Conservation (phyloP, 805 yeast genomes). For the Myxozyma melibiosi region DNA sequence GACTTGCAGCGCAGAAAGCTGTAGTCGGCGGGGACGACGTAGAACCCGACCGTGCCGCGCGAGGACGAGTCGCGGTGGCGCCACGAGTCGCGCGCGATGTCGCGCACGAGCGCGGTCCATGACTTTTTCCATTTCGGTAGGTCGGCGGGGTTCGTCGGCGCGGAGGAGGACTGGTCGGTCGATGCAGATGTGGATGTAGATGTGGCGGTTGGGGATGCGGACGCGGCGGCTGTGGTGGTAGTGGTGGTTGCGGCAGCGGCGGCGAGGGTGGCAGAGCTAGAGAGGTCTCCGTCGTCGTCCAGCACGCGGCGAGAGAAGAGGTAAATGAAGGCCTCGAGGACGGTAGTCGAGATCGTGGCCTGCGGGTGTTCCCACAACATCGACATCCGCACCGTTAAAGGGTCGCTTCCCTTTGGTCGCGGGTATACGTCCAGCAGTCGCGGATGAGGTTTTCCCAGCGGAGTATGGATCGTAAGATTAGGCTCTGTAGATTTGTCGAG, state of each 20-base stretch:
- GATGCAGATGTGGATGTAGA: not conserved
- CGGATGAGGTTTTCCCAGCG: constrained; percentile 43
- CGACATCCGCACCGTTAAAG: constrained; percentile 77
- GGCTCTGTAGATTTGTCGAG: constrained; percentile 16
- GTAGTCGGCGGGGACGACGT: constrained; percentile 66
- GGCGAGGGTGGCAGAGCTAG: not conserved
- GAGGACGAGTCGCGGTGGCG: constrained; percentile 49
- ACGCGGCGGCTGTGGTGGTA: constrained; percentile 1
- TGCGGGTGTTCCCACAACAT: constrained; percentile 88
- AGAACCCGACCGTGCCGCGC: constrained; percentile 58
- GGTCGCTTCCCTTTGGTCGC: constrained; percentile 50
- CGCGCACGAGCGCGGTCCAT: constrained; percentile 60
- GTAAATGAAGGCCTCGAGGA: constrained; percentile 73
- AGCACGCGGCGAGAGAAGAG: constrained; percentile 60
- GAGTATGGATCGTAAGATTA: constrained; percentile 43
- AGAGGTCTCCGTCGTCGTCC: constrained; percentile 36
- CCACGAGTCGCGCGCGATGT: constrained; percentile 92
- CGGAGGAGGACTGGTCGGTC: not conserved
- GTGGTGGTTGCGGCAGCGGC: not conserved
- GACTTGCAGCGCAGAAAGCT: constrained; percentile 75
- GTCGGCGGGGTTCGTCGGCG: not conserved
- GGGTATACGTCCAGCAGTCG: constrained; percentile 72
- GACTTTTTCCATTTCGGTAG: constrained; percentile 20
- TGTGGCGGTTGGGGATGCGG: not conserved
- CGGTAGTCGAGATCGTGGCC: constrained; percentile 70